These are phyloP conservation scores for Guadua angustifolia DNA, from an alignment of 176 grass and related monocot genomes.

Conservation along the genomic window DNA sequence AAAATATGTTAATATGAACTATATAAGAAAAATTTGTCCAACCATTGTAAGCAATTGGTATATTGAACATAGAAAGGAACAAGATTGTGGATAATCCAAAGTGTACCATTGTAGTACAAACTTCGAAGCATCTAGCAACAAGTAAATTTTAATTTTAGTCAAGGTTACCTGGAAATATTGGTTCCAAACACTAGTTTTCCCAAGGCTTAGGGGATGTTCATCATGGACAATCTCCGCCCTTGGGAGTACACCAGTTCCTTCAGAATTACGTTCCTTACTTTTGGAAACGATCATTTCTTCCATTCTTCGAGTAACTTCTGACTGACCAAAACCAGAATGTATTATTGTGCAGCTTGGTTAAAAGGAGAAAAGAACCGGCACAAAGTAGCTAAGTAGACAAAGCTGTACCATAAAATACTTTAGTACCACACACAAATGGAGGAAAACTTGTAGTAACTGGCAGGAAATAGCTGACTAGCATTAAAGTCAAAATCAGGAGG, in stretches of 20 bases:
- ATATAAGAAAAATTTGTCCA: background rate
- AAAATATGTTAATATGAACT: conserved; percentile 9
- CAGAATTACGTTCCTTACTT: conserved; percentile 54
- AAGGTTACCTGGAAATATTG: conserved; percentile 89
- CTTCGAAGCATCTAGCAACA: conserved; percentile 12
- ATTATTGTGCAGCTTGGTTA: conserved; percentile 36
- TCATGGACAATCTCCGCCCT: conserved; percentile 76
- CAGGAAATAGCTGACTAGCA: background rate
- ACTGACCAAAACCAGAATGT: conserved; percentile 67
- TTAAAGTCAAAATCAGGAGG: background rate
- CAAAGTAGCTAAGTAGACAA: background rate
- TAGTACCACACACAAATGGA: too few relatives aligned
- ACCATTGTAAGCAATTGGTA: background rate
- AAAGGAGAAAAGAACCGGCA: conserved; percentile 4
- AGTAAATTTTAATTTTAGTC: conserved; percentile 24
- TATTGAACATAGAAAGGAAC: background rate
- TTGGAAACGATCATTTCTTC: conserved; percentile 65
- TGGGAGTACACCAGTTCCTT: conserved; percentile 72
- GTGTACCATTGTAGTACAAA: background rate
- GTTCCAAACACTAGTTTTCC: conserved; percentile 95
- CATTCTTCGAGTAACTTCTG: conserved; percentile 94
- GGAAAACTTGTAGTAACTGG: background rate
- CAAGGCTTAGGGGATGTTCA: conserved; percentile 92
- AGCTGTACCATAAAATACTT: conserved; percentile 8
- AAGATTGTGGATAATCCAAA: background rate